Percentiles rank a stretch among this genome's conserved stretches.
These are phyloP conservation scores for Neoscytalidium dimidiatum DNA, from an alignment of 2,329 filamentous ascomycete genomes.

Conservation along the genomic window DNA sequence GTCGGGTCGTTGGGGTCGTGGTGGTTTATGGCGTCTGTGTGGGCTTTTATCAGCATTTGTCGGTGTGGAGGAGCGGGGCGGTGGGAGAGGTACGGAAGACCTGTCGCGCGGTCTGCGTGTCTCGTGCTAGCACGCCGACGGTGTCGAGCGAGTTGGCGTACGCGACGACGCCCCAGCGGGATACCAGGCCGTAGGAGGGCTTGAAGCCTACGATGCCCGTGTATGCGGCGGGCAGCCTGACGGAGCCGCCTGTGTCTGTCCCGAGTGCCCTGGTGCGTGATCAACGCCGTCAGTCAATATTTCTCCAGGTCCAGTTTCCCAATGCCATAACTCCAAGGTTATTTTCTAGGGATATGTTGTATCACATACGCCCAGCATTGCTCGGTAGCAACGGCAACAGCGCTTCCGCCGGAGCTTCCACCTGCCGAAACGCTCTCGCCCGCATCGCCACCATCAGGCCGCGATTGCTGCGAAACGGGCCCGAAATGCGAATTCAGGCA, in stretches of 20 bases:
- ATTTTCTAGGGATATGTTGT: neutral
- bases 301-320: neutral
- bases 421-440: constrained; percentile 65
- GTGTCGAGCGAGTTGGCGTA: constrained; percentile 95
- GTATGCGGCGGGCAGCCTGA: constrained; percentile 85
- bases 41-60: neutral
- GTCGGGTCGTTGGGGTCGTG: constrained; percentile 76
- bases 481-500: constrained; percentile 69
- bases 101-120: constrained; percentile 48
- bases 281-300: constrained; percentile 23
- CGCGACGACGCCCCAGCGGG: constrained; percentile 81
- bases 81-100: constrained; percentile 37
- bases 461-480: constrained; percentile 40
- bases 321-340: too few relatives aligned
- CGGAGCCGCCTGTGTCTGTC: constrained; percentile 90
- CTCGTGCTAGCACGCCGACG: constrained; percentile 71
- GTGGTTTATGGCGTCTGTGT: constrained; percentile 54
- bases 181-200: constrained; percentile 86
- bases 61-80: too few relatives aligned
- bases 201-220: constrained; percentile 84
- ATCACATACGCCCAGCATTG: constrained; percentile 58
- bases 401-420: constrained; percentile 92
- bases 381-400: constrained; percentile 72
- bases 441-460: neutral
- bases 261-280: constrained; percentile 64